Conservation (phyloP, 495 filamentous ascomycete species). For the Penicillium simplicissimum region DNA sequence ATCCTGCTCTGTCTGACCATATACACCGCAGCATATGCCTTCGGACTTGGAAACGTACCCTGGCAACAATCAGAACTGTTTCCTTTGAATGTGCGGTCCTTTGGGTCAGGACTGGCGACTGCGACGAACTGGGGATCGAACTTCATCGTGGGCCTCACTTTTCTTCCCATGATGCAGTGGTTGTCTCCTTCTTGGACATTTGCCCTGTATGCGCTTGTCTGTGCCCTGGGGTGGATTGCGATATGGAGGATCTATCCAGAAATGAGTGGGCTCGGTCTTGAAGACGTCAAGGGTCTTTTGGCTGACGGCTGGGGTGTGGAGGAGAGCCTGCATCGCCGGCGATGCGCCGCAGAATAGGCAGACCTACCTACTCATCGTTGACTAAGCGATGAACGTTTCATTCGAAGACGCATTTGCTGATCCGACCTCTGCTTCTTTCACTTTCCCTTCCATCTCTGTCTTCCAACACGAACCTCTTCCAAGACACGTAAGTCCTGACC, state of each 20-base stretch:
- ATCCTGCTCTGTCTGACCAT: constrained; percentile 72
- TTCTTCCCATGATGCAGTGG: constrained; percentile 80
- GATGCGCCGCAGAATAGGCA: not conserved
- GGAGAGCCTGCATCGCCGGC: constrained; percentile 23
- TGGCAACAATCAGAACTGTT: constrained; percentile 96
- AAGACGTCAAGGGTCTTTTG: constrained; percentile 76
- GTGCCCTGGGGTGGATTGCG: constrained; percentile 62
- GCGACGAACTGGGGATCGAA: constrained; percentile 89
- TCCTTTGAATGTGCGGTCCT: constrained; percentile 74
- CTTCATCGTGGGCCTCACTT: constrained; percentile 83
- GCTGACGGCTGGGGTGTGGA: constrained; percentile 68
- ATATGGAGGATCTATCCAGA: constrained; percentile 81
- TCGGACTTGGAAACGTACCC: constrained; percentile 88
- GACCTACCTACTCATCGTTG: too few relatives aligned
- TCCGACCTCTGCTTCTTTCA: too few relatives aligned
- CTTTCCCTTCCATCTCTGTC: too few relatives aligned
- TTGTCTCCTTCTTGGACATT: constrained; percentile 79
- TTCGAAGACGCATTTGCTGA: too few relatives aligned
- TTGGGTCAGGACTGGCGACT: constrained; percentile 81
- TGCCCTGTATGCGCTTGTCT: constrained; percentile 70
- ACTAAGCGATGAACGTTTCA: too few relatives aligned
- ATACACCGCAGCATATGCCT: constrained; percentile 84
- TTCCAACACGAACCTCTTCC: too few relatives aligned
- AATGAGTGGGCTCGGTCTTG: constrained; percentile 75
- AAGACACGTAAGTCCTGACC: too few relatives aligned